These are phyloP conservation scores for Sclerotinia spermophila DNA, from an alignment of 2,329 filamentous ascomycete species.

Conservation along the genomic window DNA sequence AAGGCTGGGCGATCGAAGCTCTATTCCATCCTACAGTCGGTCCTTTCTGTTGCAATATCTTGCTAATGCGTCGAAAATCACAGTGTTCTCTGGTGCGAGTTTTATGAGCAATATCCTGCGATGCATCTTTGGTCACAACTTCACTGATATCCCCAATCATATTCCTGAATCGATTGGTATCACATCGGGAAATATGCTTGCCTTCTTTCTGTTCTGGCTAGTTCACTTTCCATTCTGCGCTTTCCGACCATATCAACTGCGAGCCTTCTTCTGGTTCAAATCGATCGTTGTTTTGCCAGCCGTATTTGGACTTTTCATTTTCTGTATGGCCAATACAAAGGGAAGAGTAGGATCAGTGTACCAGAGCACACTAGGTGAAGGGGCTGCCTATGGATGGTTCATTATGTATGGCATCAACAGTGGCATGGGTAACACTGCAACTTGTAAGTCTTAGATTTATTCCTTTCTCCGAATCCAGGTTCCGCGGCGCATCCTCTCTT, in stretches of 20 bases:
- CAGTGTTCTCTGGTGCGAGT: slow-evolving; percentile 48
- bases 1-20: neutral
- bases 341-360: slow-evolving; percentile 33
- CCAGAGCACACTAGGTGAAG: slow-evolving; percentile 24
- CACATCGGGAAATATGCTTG: slow-evolving; percentile 41
- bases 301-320: slow-evolving; percentile 41
- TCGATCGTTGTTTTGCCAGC: slow-evolving; percentile 38
- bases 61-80: slow-evolving; percentile 12
- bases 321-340: slow-evolving; percentile 41
- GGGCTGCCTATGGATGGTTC: slow-evolving; percentile 36
- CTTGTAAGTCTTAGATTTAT: slow-evolving; percentile 18
- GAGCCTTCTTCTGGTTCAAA: slow-evolving; percentile 42
- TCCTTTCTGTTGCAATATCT: neutral
- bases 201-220: slow-evolving; percentile 54
- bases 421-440: slow-evolving; percentile 41
- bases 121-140: slow-evolving; percentile 40
- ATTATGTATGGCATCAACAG: slow-evolving; percentile 42
- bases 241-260: slow-evolving; percentile 44
- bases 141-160: slow-evolving; percentile 39
- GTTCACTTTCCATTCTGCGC: slow-evolving; percentile 48
- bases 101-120: slow-evolving; percentile 44
- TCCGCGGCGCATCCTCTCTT: neutral
- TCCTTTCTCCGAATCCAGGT: neutral
- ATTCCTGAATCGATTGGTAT: slow-evolving; percentile 41
- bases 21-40: neutral